Evolutionary conservation across 345 rosid species (phyloP).

Genomic region (Turnera subulata): DNA sequence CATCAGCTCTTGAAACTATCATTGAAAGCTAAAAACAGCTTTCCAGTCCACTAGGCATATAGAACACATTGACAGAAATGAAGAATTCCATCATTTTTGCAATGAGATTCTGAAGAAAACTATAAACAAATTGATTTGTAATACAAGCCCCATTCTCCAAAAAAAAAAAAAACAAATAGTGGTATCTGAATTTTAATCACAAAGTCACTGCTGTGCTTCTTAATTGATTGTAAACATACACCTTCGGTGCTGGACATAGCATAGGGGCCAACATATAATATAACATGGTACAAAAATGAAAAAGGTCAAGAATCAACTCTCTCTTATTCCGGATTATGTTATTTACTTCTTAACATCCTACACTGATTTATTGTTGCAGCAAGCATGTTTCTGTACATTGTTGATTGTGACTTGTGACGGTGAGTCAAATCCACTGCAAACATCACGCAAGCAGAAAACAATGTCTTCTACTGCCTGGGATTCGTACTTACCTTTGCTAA

Average conservation of each 20-base stretch:
- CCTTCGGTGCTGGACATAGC: constrained; percentile 18
- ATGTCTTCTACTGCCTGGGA: constrained; percentile 39
- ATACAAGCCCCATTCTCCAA: too few relatives aligned
- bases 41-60: too few relatives aligned
- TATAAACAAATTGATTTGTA: too few relatives aligned
- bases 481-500: constrained; percentile 23
- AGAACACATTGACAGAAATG: too few relatives aligned
- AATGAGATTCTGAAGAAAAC: too few relatives aligned
- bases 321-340: constrained; percentile 21
- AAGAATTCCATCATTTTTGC: too few relatives aligned
- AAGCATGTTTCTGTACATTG: constrained; percentile 33
- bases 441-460: constrained; percentile 40
- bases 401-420: not conserved
- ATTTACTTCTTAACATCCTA: constrained; percentile 27
- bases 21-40: too few relatives aligned
- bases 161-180: not conserved
- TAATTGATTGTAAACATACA: constrained; percentile 4
- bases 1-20: too few relatives aligned
- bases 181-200: too few relatives aligned
- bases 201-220: too few relatives aligned
- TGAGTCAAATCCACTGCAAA: constrained; percentile 8
- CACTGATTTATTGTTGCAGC: constrained; percentile 8
- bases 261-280: not conserved
- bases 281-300: not conserved
- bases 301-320: not conserved